phyloP scores from a whole-genome alignment of 768 basidiomycete species.

The Tremella yokohamensis region DNA sequence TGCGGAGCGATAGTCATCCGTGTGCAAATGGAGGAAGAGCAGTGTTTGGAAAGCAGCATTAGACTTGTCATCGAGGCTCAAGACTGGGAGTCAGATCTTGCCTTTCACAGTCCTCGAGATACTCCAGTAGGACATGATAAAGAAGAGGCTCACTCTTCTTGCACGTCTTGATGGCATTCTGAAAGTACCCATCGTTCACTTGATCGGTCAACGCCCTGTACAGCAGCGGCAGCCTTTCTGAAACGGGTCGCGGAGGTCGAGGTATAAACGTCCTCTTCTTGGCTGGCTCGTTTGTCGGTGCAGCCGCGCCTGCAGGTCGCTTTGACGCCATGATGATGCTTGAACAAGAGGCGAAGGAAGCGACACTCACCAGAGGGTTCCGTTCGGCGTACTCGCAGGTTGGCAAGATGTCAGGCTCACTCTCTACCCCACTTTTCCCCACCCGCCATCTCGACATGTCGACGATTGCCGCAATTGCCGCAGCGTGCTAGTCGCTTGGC shows the following conservation, averaged over 20 bases:
- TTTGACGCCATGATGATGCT: too few species aligned
- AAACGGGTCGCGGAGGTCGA: conserved; percentile 34
- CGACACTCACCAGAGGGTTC: too few species aligned
- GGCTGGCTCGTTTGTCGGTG: background rate
- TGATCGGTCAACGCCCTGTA: conserved; percentile 67
- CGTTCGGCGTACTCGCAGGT: too few species aligned
- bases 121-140: background rate
- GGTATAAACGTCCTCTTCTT: conserved; percentile 23
- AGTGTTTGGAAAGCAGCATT: conserved; percentile 75
- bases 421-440: too few species aligned
- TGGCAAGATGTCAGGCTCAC: too few species aligned
- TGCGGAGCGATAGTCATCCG: conserved; percentile 72
- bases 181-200: conserved; percentile 81
- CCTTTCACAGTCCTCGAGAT: background rate
- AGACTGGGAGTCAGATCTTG: conserved; percentile 56
- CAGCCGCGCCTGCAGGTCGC: background rate
- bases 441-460: too few species aligned
- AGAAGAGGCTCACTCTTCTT: conserved; percentile 67
- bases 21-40: conserved; percentile 80
- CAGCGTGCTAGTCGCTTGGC: too few species aligned
- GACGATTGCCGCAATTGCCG: too few species aligned
- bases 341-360: too few species aligned
- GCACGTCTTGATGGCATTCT: conserved; percentile 83
- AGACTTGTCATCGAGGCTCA: conserved; percentile 60
- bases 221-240: conserved; percentile 41